Evolutionary conservation across 2,329 filamentous ascomycete genomes (phyloP).

Genomic region (Aspergillus vadensis): DNA sequence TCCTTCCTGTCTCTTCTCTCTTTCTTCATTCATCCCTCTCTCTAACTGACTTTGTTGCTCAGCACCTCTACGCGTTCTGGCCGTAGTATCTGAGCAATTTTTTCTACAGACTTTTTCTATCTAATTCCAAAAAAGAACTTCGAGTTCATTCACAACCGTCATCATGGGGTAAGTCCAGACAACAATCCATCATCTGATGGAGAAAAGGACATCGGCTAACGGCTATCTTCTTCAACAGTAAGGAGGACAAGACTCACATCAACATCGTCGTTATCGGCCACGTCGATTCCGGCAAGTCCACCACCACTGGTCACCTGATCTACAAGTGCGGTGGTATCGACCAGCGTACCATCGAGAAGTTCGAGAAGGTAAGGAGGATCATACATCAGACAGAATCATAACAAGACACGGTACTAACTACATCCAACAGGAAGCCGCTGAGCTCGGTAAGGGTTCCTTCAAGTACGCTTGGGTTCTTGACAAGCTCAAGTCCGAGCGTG

Average conservation of each 20-base stretch:
- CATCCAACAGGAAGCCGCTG: slow-evolving; percentile 80
- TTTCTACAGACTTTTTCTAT: slow-evolving; percentile 43
- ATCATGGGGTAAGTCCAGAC: slow-evolving; percentile 62
- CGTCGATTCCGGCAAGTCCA: slow-evolving; percentile 99
- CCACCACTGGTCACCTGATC: slow-evolving; percentile 95
- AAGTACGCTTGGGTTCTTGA: slow-evolving; percentile 99
- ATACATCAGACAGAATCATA: too few species aligned
- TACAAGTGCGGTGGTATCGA: slow-evolving; percentile 99
- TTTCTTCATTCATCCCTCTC: slow-evolving; percentile 26
- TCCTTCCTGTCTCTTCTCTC: slow-evolving; percentile 23
- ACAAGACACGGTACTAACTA: slow-evolving; percentile 17
- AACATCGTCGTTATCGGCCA: slow-evolving; percentile 99
- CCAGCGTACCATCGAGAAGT: slow-evolving; percentile 99
- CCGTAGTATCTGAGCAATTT: slow-evolving; percentile 55
- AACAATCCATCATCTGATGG: slow-evolving; percentile 16
- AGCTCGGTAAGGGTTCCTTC: slow-evolving; percentile 99
- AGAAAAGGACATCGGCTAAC: slow-evolving; percentile 11
- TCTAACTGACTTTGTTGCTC: slow-evolving; percentile 35
- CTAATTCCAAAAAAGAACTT: slow-evolving; percentile 50
- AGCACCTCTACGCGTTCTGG: slow-evolving; percentile 54
- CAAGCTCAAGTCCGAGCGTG: slow-evolving; percentile 99
- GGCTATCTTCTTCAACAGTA: slow-evolving; percentile 60
- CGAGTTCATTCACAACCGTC: slow-evolving; percentile 49
- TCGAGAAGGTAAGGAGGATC: slow-evolving; percentile 84
- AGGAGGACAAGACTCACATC: slow-evolving; percentile 93